Evolutionary conservation across 164 flowering plant species (phyloP).

Genomic region (Stephania cephalantha): DNA sequence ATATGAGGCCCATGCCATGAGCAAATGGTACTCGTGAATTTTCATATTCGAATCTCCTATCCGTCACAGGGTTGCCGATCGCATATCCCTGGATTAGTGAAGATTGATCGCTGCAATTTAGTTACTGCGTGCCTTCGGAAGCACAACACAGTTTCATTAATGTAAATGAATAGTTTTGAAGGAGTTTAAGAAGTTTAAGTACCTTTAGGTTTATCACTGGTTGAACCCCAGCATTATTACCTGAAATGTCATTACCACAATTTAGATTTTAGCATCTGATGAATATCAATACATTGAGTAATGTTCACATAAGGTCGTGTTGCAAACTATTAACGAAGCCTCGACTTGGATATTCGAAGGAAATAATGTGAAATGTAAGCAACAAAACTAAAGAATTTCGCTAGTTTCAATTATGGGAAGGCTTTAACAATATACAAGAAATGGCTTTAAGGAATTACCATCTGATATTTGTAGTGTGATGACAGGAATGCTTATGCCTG

Average conservation of each 20-base stretch:
- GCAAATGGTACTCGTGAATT: slow-evolving; percentile 29
- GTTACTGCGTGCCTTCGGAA: background rate
- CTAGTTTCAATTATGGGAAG: too few species aligned
- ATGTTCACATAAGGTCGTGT: too few species aligned
- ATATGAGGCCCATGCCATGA: slow-evolving; percentile 41
- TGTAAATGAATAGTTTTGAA: too few species aligned
- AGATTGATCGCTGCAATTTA: background rate
- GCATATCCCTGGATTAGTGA: slow-evolving; percentile 38
- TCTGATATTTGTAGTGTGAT: slow-evolving; percentile 18
- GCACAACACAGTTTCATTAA: too few species aligned
- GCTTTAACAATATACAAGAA: background rate
- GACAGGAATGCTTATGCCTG: slow-evolving; percentile 25
- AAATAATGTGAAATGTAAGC: too few species aligned
- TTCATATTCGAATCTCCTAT: slow-evolving; percentile 3
- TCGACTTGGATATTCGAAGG: too few species aligned
- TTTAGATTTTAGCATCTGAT: too few species aligned
- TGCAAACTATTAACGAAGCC: too few species aligned
- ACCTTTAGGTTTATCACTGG: slow-evolving; percentile 38
- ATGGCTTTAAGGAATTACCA: slow-evolving; percentile 15
- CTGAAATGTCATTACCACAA: slow-evolving; percentile 13
- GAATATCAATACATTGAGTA: too few species aligned
- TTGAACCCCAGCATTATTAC: slow-evolving; percentile 17
- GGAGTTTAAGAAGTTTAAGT: background rate
- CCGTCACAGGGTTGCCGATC: slow-evolving; percentile 35
- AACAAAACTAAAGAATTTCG: too few species aligned